Evolutionary conservation across 1,284 basidiomycete genomes (phyloP), one percentile per base, ranked within the genome.

Genomic region (Phellopilus nigrolimitatus): DNA sequence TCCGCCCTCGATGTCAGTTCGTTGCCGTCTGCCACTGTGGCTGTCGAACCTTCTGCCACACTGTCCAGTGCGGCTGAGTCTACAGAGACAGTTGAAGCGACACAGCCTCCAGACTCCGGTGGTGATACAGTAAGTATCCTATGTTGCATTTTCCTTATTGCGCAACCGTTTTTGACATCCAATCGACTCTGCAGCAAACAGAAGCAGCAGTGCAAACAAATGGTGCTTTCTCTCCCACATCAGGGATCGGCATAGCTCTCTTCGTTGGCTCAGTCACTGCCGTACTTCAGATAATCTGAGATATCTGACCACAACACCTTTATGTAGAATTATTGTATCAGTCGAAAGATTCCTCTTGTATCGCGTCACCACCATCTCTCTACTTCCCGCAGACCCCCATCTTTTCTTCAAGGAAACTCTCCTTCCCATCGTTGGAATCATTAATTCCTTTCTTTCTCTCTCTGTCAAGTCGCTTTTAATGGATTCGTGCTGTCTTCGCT

Each of bases 241-340:
- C 44, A 6, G 45, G 51, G 17, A 7, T 52, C 27, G 28, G 51
- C 8, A 24, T 47, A 46, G 38, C 44, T 10, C 22, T 52, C 12
- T n/a, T 52, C 38, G 28, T 52, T 28, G 28, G 51, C 7, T 33
- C 38, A 3, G 15, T 52, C 13, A 38, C 51, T 12, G 37, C 28
- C 13, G 10, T 41, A 21, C 19, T 46, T 17, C 51, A 52, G 22
- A 15, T 46, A 7, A 7, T 52, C 17, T 52, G 37, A 52, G 34
- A 19, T 12, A 17, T 38, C 17, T 38, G 12, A 21, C 24, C 13
- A 17, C 4, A 8, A 8, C 24, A 13, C 5, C 19, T 24, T 4
- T 22, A 9, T 21, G 9, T 12, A 22, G 39, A 17, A 40, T 22
- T 38, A 15, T 17, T 38, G 36, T 38, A 38, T 13, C 30, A 31